Conservation (phyloP, 2,329 filamentous ascomycete species). For the Claviceps pazoutovae region DNA sequence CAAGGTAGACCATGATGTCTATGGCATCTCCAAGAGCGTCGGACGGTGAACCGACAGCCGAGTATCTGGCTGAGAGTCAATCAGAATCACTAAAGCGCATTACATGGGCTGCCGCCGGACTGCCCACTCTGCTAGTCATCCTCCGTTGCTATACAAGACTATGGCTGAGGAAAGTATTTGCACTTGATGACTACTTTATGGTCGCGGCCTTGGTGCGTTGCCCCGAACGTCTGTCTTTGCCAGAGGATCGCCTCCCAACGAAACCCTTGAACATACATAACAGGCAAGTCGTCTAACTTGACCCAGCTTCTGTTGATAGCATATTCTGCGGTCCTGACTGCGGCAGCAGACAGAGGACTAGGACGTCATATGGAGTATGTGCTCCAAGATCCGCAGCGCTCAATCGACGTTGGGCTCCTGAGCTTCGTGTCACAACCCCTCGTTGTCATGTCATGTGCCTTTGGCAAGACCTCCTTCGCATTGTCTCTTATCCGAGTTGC, state of each 20-base stretch:
- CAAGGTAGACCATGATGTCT: not conserved
- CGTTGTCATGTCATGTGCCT: constrained; percentile 6
- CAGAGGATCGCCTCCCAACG: no score
- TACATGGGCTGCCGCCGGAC: not conserved
- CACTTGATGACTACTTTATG: constrained; percentile 5
- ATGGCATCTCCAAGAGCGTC: no score
- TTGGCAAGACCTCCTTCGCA: constrained; percentile 6
- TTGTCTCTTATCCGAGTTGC: constrained; percentile 5
- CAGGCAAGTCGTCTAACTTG: not conserved
- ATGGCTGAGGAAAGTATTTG: constrained; percentile 5
- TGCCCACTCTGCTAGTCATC: not conserved
- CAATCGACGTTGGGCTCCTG: constrained; percentile 3
- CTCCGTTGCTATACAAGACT: constrained; percentile 5
- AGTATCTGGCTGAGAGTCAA: constrained; percentile 3
- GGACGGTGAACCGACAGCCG: not conserved
- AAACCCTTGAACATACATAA: no score
- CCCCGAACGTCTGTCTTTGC: no score
- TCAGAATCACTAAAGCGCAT: constrained; percentile 1
- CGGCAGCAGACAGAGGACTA: constrained; percentile 5
- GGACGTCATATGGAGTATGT: constrained; percentile 4
- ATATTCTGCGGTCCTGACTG: constrained; percentile 2
- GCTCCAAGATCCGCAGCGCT: constrained; percentile 1
- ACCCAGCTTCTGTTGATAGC: constrained; percentile 1
- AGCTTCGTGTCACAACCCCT: constrained; percentile 6
- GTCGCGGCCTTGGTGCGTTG: constrained; percentile 5